These are phyloP conservation scores for Rhodocollybia butyracea DNA, from an alignment of 768 basidiomycete genomes.

Conservation along the genomic window DNA sequence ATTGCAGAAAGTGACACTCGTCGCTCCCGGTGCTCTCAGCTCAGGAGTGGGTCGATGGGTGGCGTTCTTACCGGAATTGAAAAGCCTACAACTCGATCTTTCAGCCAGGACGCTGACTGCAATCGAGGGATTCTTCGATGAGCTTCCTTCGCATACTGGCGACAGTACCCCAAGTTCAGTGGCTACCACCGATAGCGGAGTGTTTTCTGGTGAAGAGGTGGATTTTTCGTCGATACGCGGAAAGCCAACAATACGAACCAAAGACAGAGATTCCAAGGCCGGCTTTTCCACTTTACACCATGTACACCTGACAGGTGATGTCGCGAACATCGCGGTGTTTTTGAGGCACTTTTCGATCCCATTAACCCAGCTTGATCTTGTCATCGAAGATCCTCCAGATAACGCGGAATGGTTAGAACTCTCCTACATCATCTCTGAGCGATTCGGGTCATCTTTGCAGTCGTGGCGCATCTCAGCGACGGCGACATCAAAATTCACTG, in stretches of 20 bases:
- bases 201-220: constrained; percentile 74
- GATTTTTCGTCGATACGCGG: constrained; percentile 74
- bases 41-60: constrained; percentile 73
- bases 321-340: constrained; percentile 68
- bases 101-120: constrained; percentile 63
- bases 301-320: constrained; percentile 68
- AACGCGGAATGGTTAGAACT: constrained; percentile 75
- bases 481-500: constrained; percentile 73
- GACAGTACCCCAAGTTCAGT: constrained; percentile 66
- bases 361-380: constrained; percentile 67
- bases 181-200: constrained; percentile 68
- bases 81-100: constrained; percentile 66
- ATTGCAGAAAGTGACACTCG: constrained; percentile 60
- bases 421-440: constrained; percentile 57
- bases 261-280: constrained; percentile 51
- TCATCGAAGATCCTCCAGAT: constrained; percentile 78
- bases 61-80: constrained; percentile 60
- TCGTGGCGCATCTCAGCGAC: constrained; percentile 62
- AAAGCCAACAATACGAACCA: constrained; percentile 63
- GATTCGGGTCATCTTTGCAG: constrained; percentile 57
- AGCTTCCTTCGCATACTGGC: constrained; percentile 63
- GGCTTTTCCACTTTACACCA: constrained; percentile 57
- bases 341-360: constrained; percentile 63
- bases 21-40: constrained; percentile 72
- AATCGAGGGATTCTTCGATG: constrained; percentile 80